Base-by-base conservation (phyloP, 805 yeast species). In the Martiniozyma abietophila region DNA sequence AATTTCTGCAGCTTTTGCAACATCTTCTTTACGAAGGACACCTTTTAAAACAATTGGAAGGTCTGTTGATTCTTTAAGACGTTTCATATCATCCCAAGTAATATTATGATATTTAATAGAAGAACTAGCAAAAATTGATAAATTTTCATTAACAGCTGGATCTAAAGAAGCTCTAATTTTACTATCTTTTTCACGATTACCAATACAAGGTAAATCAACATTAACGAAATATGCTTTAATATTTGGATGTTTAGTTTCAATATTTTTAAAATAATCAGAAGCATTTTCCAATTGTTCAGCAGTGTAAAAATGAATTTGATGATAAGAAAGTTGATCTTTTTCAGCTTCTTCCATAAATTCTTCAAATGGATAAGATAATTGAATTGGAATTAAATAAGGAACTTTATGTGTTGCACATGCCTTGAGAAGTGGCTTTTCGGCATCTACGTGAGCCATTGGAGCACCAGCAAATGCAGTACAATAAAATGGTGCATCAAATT, bases 401-500 rank as follows among this genome's bases (percentile, higher is more conserved):
- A 76, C 59, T n/a, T 58, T 67, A 32, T 82, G 79, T 32, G 66
- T 64, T 19, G 71, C 82, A 17, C 89, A 78, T 4, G 82, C 84
- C 45, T 74, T 62, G 3, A 94, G 76, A 35, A 89, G 64, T 15
- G 76, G 81, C 38, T 67, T 69, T 56, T 89, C 97, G 23, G 95
- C 97, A 27, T 81, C 94, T 2, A 81, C 80, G 50, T 88, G 86
- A 4, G 95, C 96, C 48, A 86, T 66, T 47, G 74, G 77, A 19
- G 94, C 94, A 31, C 86, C 69, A 1, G 95, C 94, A 14, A 95
- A 81, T 1, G 96, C 94, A n/a, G 92, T 71, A 36, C 80, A 73
- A 50, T 84, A 88, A 54, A 88, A 83, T 5, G 97, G 96, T 5
- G 75, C 79, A 12, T 29, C 28, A 10, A 34, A 29, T 17, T 28